Conservation (phyloP, 768 basidiomycete genomes). For the Pleurotus salmoneostramineus region DNA sequence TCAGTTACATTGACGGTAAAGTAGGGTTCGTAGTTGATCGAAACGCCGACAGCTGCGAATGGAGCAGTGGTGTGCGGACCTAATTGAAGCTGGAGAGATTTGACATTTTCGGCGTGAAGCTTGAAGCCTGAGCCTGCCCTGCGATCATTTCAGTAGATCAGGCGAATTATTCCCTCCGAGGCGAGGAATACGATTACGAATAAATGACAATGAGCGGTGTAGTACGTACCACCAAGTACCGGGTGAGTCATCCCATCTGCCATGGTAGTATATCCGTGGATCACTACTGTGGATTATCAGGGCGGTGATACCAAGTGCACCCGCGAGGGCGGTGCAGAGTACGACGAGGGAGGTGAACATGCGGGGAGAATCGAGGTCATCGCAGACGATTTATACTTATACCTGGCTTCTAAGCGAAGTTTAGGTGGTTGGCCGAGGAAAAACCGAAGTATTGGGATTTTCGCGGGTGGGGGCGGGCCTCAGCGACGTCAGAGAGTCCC, state of each 20-base stretch:
- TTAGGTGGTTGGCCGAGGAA: no score
- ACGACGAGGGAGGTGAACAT: neutral
- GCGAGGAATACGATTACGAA: no score
- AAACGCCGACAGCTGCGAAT: constrained; percentile 42
- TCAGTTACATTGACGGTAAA: constrained; percentile 41
- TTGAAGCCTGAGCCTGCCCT: constrained; percentile 58
- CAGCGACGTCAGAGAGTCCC: no score
- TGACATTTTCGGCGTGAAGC: constrained; percentile 38
- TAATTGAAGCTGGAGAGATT: constrained; percentile 38
- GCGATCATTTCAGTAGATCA: neutral
- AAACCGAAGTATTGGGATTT: no score
- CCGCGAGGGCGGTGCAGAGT: neutral
- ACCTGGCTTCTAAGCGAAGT: no score
- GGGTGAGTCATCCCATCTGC: constrained; percentile 47
- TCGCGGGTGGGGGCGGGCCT: no score
- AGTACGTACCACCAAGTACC: constrained; percentile 52
- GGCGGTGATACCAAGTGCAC: neutral
- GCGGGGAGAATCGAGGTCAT: neutral
- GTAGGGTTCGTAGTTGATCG: constrained; percentile 43
- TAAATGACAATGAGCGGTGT: neutral
- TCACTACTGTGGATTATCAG: constrained; percentile 27
- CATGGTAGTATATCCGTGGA: constrained; percentile 44
- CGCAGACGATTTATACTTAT: no score
- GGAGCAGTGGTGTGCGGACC: constrained; percentile 47
- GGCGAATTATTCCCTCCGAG: neutral